These are phyloP conservation scores for Exophiala phaeomuriformis DNA, from an alignment of 2,329 filamentous ascomycete species.

Conservation along the genomic window DNA sequence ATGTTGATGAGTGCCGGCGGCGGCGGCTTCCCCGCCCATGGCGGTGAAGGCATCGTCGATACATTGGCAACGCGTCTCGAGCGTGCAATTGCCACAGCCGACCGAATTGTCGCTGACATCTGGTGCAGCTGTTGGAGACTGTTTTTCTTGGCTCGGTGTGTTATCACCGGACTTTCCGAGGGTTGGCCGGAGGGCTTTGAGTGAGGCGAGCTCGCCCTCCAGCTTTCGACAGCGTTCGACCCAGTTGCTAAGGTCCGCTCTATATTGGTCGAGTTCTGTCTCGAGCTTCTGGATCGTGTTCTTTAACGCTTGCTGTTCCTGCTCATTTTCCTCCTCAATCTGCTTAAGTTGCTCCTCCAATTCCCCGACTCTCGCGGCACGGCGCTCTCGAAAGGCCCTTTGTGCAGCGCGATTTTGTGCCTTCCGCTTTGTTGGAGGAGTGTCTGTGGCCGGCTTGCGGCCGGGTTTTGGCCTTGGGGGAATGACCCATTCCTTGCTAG, in stretches of 20 bases:
- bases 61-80: constrained; percentile 57
- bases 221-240: constrained; percentile 52
- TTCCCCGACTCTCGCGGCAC: constrained; percentile 74
- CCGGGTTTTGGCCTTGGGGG: constrained; percentile 82
- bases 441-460: constrained; percentile 87
- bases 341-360: constrained; percentile 47
- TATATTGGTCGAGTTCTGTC: constrained; percentile 59
- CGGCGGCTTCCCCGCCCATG: constrained; percentile 34
- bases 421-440: constrained; percentile 86
- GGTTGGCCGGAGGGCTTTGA: constrained; percentile 31
- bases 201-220: constrained; percentile 49
- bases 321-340: constrained; percentile 42
- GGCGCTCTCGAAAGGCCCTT: constrained; percentile 78
- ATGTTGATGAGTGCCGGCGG: constrained; percentile 33
- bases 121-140: constrained; percentile 28
- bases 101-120: constrained; percentile 38
- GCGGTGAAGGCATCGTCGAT: constrained; percentile 48
- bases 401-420: constrained; percentile 91
- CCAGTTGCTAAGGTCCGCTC: constrained; percentile 43
- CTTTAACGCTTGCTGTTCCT: constrained; percentile 44
- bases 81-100: constrained; percentile 60
- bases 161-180: constrained; percentile 31
- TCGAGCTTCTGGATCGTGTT: constrained; percentile 53
- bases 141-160: constrained; percentile 35
- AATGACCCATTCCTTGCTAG: constrained; percentile 78